phyloP scores from a whole-genome alignment of 2,329 filamentous ascomycete genomes.

The Mycosphaerella sp. region DNA sequence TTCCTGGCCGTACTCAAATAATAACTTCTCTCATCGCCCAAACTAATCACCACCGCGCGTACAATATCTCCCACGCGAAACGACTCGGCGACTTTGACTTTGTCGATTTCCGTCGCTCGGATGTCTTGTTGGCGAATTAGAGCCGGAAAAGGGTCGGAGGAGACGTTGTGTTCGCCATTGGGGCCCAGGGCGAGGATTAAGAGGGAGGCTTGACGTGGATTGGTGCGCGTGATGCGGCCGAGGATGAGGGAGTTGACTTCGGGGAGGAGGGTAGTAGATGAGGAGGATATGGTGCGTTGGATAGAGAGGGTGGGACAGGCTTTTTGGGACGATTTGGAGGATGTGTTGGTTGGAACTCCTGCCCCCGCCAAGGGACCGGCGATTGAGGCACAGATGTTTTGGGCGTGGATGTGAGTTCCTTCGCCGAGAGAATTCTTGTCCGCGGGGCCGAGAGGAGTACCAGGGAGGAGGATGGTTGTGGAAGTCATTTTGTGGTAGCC shows the following conservation, averaged over 20 bases:
- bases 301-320: slow-evolving; percentile 35
- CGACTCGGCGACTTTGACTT: slow-evolving; percentile 81
- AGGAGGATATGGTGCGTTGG: slow-evolving; percentile 32
- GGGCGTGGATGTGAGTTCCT: slow-evolving; percentile 75
- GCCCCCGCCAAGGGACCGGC: slow-evolving; percentile 13
- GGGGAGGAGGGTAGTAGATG: slow-evolving; percentile 68
- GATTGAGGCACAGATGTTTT: slow-evolving; percentile 60
- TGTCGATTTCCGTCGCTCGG: slow-evolving; percentile 90
- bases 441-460: slow-evolving; percentile 66
- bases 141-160: slow-evolving; percentile 29
- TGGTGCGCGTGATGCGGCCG: slow-evolving; percentile 76
- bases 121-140: slow-evolving; percentile 64
- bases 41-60: slow-evolving; percentile 68
- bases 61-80: slow-evolving; percentile 93
- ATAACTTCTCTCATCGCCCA: slow-evolving; percentile 92
- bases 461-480: slow-evolving; percentile 60
- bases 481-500: neutral
- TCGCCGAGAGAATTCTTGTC: slow-evolving; percentile 65
- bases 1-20: slow-evolving; percentile 91
- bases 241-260: slow-evolving; percentile 75
- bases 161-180: slow-evolving; percentile 23
- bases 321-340: slow-evolving; percentile 48
- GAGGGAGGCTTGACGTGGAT: slow-evolving; percentile 75
- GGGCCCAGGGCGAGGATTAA: slow-evolving; percentile 77
- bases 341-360: slow-evolving; percentile 49